Base-by-base conservation (phyloP, 192 early-diverging fungal species). In the Coemansia sp. region DNA sequence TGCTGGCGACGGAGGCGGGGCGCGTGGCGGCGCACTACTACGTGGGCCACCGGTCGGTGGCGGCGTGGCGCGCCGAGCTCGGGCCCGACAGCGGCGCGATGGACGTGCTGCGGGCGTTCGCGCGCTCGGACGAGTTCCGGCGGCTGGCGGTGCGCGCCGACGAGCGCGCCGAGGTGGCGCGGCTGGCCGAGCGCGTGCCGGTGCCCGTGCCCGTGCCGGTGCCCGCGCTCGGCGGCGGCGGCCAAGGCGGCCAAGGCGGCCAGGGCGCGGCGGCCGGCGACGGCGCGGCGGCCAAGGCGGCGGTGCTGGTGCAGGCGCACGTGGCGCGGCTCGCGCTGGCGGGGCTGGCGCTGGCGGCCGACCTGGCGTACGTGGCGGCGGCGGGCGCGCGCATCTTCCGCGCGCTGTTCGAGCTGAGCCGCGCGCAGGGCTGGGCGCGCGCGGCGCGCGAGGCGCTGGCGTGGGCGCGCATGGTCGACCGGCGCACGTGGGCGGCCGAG, bases 351-450 rank as follows among this genome's bases (percentile, higher is more conserved):
- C 83, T 99, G 37, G 93, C 95, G 63, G 87, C 94, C n/a, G 97
- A 99, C 63, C 94, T 96, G 93, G 95, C 95, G 1, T 97, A 95
- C 84, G 94, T 99, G 18, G 97, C 97, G 16, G 96, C 98, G 80
- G 92, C 90, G 61, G 95, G 94, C 16, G 89, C 89, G 0, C 88
- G 97, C 63, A 94, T 99, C 56, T 79, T 98, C 33, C 88, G 97
- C 28, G 97, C 97, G 9, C 88, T 99, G 60, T 99, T 96, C 83
- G 97, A 98, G 84, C 94, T 99, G 55, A 94, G 94, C 66, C 72
- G 96, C 46, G 90, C 90, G 56, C 90, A 92, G 16, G 94, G 95
- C 18, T 99, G 97, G 97, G 88, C 95, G 8, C 93, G 93, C 62
- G 79, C 97, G 16, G 89, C 96, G 11, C 89, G 88, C 46, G 91